These are phyloP conservation scores for Lachancea thermotolerans DNA, from an alignment of 805 yeast species.

Conservation along the genomic window DNA sequence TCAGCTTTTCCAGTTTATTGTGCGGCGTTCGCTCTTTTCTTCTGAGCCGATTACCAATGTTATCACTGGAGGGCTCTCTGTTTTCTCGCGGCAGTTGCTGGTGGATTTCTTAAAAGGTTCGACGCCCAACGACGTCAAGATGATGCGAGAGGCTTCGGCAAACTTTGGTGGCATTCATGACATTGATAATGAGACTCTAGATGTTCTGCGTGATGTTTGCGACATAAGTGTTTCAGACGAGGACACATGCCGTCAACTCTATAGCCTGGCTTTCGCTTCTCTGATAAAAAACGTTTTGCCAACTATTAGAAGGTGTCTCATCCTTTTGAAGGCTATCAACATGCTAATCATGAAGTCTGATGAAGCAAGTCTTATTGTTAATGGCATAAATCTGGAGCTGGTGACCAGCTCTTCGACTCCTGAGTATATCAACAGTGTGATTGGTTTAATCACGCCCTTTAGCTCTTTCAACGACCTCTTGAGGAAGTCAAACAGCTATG, in stretches of 20 bases:
- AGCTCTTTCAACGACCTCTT: conserved; percentile 11
- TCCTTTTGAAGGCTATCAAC: conserved; percentile 30
- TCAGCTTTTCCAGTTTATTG: conserved; percentile 28
- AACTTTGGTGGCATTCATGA: conserved; percentile 7
- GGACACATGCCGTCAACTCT: conserved; percentile 10
- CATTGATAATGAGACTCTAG: conserved; percentile 3
- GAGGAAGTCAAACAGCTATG: background rate
- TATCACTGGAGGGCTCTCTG: conserved; percentile 15
- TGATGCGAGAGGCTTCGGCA: conserved; percentile 6
- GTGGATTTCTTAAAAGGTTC: conserved; percentile 15
- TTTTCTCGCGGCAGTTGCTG: conserved; percentile 14
- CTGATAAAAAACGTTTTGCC: conserved; percentile 21
- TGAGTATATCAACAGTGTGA: conserved; percentile 12
- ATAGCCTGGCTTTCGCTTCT: conserved; percentile 15
- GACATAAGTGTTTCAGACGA: conserved; percentile 10
- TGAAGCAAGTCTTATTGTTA: conserved; percentile 19
- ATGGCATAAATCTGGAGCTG: conserved; percentile 19
- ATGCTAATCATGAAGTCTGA: conserved; percentile 22
- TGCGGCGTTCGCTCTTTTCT: conserved; percentile 17
- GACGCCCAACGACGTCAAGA: conserved; percentile 7
- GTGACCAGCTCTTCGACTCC: conserved; percentile 3
- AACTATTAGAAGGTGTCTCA: conserved; percentile 26
- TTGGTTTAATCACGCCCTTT: conserved; percentile 13
- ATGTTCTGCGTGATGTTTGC: conserved; percentile 10
- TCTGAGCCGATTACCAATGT: conserved; percentile 13